Percentiles rank a stretch among this genome's conserved stretches.
These are phyloP conservation scores for Suillus discolor DNA, from an alignment of 768 basidiomycete species.

Conservation along the genomic window DNA sequence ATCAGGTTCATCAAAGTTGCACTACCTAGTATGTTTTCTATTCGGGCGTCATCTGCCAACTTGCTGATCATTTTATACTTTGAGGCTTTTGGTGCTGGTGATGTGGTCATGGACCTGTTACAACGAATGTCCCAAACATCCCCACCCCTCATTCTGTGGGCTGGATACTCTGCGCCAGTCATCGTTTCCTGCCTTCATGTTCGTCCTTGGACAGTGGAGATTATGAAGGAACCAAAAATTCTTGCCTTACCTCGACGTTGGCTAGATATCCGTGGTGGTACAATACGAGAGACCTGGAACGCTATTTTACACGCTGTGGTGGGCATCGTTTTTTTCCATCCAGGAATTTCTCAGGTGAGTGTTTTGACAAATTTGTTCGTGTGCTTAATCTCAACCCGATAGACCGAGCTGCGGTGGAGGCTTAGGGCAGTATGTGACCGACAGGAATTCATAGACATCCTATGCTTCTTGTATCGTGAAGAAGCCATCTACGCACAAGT, in stretches of 20 bases:
- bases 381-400: slow-evolving; percentile 11
- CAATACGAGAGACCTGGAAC: slow-evolving; percentile 66
- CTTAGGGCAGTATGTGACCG: slow-evolving; percentile 73
- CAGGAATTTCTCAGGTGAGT: slow-evolving; percentile 74
- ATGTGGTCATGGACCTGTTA: slow-evolving; percentile 34
- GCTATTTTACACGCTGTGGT: slow-evolving; percentile 72
- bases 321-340: slow-evolving; percentile 65
- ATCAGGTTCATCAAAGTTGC: slow-evolving; percentile 30
- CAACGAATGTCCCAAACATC: slow-evolving; percentile 46
- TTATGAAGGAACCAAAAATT: slow-evolving; percentile 45
- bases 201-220: slow-evolving; percentile 54
- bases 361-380: slow-evolving; percentile 9
- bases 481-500: slow-evolving; percentile 45
- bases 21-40: slow-evolving; percentile 33
- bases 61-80: slow-evolving; percentile 15
- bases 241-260: slow-evolving; percentile 71
- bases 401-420: slow-evolving; percentile 76
- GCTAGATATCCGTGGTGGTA: slow-evolving; percentile 70
- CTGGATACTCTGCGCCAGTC: slow-evolving; percentile 58
- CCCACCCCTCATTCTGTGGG: slow-evolving; percentile 66
- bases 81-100: slow-evolving; percentile 18
- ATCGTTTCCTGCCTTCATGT: slow-evolving; percentile 59
- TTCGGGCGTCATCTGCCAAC: slow-evolving; percentile 3
- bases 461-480: slow-evolving; percentile 55
- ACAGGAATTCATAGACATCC: slow-evolving; percentile 69